A percentile compares a stretch with the other conserved stretches of the same genome.
Conservation (phyloP, 805 yeast species). For the Candida odintsovae region DNA sequence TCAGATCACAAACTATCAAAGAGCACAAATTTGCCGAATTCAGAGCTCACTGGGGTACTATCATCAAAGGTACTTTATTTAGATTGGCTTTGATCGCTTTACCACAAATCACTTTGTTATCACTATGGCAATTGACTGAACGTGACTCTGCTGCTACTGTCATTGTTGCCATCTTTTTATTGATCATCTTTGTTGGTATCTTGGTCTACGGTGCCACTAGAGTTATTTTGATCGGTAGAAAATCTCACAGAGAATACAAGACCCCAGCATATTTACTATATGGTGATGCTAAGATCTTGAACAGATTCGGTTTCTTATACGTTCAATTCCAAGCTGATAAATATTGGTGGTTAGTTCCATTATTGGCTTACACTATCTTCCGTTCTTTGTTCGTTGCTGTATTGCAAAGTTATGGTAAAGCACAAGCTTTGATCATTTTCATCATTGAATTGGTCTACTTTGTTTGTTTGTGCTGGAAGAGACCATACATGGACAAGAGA, state of each 20-base stretch:
- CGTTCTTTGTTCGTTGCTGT: conserved; percentile 85
- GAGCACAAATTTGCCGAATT: conserved; percentile 65
- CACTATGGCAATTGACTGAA: conserved; percentile 85
- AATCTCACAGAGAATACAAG: conserved; percentile 65
- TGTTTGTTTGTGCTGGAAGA: conserved; percentile 54
- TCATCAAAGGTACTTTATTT: conserved; percentile 84
- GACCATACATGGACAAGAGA: conserved; percentile 93
- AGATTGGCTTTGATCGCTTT: conserved; percentile 78
- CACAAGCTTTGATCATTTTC: conserved; percentile 73
- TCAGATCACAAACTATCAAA: conserved; percentile 51
- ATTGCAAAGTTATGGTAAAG: conserved; percentile 73
- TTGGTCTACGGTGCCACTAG: conserved; percentile 67
- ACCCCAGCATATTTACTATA: conserved; percentile 90
- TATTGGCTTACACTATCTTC: conserved; percentile 59
- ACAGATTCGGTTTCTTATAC: conserved; percentile 88
- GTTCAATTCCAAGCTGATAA: conserved; percentile 85
- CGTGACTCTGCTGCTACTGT: conserved; percentile 80
- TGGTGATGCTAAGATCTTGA: conserved; percentile 76
- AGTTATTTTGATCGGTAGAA: conserved; percentile 69
- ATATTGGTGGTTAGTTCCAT: conserved; percentile 73
- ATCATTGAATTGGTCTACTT: conserved; percentile 70
- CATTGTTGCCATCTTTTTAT: conserved; percentile 70
- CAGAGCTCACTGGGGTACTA: conserved; percentile 76
- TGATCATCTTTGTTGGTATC: conserved; percentile 51
- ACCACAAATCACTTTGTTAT: conserved; percentile 77